Conservation (phyloP, 768 basidiomycete species). For the Xerocomellus chrysenteron region DNA sequence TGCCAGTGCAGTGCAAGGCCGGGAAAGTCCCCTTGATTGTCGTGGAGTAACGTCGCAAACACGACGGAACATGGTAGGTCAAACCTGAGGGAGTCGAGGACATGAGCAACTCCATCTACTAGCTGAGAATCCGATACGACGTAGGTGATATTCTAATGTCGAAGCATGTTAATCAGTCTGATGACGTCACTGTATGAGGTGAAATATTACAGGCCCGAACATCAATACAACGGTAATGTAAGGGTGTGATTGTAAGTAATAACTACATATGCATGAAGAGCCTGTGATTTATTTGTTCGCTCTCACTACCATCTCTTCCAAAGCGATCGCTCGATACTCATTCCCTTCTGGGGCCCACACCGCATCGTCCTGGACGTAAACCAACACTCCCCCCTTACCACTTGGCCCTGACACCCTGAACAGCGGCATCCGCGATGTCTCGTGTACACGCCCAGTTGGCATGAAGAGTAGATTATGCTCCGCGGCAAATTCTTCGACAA, state of each 20-base stretch:
- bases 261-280: background rate
- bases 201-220: too few relatives aligned
- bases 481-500: constrained; percentile 89
- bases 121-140: too few relatives aligned
- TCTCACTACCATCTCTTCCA: constrained; percentile 86
- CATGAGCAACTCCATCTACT: too few relatives aligned
- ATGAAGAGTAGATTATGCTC: constrained; percentile 86
- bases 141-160: too few relatives aligned
- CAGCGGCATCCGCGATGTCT: constrained; percentile 83
- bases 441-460: constrained; percentile 83
- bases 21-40: too few relatives aligned
- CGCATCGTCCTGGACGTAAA: constrained; percentile 91
- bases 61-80: too few relatives aligned
- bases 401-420: constrained; percentile 82
- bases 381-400: constrained; percentile 82
- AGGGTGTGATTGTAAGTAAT: background rate
- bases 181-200: too few relatives aligned
- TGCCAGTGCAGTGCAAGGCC: too few relatives aligned
- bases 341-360: constrained; percentile 80
- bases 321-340: constrained; percentile 70
- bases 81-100: too few relatives aligned
- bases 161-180: too few relatives aligned
- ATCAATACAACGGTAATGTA: background rate
- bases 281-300: constrained; percentile 40
- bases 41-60: too few relatives aligned